Percentiles rank a stretch among this genome's conserved stretches.
These are phyloP conservation scores for Kwoniella bestiolae DNA, from an alignment of 768 basidiomycete genomes.

Conservation along the genomic window DNA sequence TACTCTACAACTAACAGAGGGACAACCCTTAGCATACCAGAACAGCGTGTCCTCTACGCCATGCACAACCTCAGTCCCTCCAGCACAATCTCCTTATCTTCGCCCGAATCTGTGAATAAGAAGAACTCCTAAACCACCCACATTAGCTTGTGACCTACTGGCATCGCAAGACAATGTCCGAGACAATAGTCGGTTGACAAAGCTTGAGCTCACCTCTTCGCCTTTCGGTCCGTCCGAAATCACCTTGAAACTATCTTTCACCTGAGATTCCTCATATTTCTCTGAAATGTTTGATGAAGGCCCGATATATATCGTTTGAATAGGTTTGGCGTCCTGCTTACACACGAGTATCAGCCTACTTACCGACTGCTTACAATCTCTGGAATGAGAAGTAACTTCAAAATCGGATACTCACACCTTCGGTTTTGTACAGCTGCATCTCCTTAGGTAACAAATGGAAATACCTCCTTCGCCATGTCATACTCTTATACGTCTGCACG, in stretches of 20 bases:
- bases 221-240: conserved; percentile 28
- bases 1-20: neutral
- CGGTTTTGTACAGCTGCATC: conserved; percentile 44
- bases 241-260: conserved; percentile 52
- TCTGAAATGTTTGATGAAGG: conserved; percentile 20
- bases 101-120: conserved; percentile 49
- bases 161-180: neutral
- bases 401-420: conserved; percentile 30
- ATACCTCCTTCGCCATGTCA: conserved; percentile 46
- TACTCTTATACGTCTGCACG: conserved; percentile 41
- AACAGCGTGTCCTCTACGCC: neutral
- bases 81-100: conserved; percentile 46
- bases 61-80: conserved; percentile 31
- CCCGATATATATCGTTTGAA: conserved; percentile 37
- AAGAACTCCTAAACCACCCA: conserved; percentile 40
- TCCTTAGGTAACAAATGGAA: conserved; percentile 39
- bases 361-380: neutral
- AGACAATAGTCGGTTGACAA: neutral
- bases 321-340: conserved; percentile 42
- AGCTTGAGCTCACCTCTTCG: conserved; percentile 32
- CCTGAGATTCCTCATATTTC: conserved; percentile 49
- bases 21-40: neutral
- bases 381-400: neutral
- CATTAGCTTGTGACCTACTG: neutral
- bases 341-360: conserved; percentile 1